Percentiles rank a stretch among this genome's conserved stretches.
phyloP scores from a whole-genome alignment of 2,329 filamentous ascomycete genomes.

The Cercospora sesami region DNA sequence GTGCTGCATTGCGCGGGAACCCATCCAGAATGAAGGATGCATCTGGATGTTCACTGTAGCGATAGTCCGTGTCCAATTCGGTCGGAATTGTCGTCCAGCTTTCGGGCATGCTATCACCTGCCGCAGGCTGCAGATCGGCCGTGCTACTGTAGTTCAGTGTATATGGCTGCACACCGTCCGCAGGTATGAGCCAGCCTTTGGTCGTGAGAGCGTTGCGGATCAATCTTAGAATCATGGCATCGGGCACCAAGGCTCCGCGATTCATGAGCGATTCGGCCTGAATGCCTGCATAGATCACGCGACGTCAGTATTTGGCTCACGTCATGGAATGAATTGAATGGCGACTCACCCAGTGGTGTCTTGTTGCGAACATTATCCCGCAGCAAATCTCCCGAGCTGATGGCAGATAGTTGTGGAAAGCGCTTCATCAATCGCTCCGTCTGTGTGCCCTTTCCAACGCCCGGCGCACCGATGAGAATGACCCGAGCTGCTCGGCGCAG shows the following conservation, averaged over 20 bases:
- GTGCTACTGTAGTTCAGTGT: constrained; percentile 45
- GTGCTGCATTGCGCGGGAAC: constrained; percentile 82
- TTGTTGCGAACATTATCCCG: constrained; percentile 87
- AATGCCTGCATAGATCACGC: constrained; percentile 62
- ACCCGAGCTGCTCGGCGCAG: constrained; percentile 72
- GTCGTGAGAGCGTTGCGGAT: constrained; percentile 86
- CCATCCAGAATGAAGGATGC: constrained; percentile 95
- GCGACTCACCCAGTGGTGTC: constrained; percentile 74
- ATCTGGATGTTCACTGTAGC: constrained; percentile 64
- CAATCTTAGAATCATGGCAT: constrained; percentile 85
- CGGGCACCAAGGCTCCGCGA: constrained; percentile 83
- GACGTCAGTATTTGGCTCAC: constrained; percentile 15
- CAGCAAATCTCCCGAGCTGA: constrained; percentile 90
- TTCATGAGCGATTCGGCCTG: constrained; percentile 89
- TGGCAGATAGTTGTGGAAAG: constrained; percentile 84
- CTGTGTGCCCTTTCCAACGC: constrained; percentile 93
- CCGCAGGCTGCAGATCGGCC: constrained; percentile 30
- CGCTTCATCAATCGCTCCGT: constrained; percentile 81
- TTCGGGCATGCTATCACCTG: constrained; percentile 27
- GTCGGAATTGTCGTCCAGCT: constrained; percentile 44
- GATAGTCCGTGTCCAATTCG: constrained; percentile 42
- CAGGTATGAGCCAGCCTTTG: constrained; percentile 71
- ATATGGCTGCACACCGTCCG: constrained; percentile 46
- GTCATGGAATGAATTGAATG: neutral
- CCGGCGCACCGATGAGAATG: constrained; percentile 93